Percentiles rank a stretch among this genome's conserved stretches.
Conservation (phyloP, 2,329 filamentous ascomycete species). For the Bipolaris victoriae region DNA sequence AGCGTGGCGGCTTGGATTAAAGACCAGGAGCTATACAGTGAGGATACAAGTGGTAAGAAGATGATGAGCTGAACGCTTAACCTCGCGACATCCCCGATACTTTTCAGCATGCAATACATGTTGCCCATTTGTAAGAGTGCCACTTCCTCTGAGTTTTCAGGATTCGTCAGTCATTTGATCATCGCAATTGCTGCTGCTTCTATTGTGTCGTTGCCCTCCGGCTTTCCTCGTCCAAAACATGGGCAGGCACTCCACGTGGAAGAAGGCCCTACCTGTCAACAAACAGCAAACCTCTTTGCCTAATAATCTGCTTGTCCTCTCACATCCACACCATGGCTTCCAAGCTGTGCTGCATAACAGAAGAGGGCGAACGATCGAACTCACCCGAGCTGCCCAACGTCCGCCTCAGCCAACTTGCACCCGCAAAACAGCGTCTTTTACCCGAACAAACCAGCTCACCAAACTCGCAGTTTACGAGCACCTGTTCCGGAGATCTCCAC, state of each 20-base stretch:
- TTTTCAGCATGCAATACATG: background rate
- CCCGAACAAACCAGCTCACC: constrained; percentile 23
- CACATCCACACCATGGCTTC: constrained; percentile 33
- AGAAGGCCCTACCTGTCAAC: background rate
- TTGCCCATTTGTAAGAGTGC: background rate
- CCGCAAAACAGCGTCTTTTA: constrained; percentile 36
- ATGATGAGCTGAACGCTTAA: constrained; percentile 40
- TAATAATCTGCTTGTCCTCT: background rate
- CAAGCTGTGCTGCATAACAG: constrained; percentile 43
- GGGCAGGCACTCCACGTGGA: constrained; percentile 10
- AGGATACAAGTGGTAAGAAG: constrained; percentile 45
- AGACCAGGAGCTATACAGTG: constrained; percentile 61
- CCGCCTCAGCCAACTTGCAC: constrained; percentile 36
- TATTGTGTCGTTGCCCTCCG: background rate
- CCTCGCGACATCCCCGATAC: background rate
- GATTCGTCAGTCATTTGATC: background rate
- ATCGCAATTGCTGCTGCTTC: background rate
- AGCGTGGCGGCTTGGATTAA: constrained; percentile 66
- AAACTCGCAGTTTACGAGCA: constrained; percentile 39
- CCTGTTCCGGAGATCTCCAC: constrained; percentile 39
- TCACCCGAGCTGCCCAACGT: constrained; percentile 45
- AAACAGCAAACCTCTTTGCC: constrained; percentile 1
- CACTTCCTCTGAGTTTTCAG: no score
- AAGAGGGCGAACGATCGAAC: constrained; percentile 33
- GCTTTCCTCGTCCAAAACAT: background rate